Evolutionary conservation across 1,139 yeast species (phyloP).

Genomic region (Debaryomyces nepalensis): DNA sequence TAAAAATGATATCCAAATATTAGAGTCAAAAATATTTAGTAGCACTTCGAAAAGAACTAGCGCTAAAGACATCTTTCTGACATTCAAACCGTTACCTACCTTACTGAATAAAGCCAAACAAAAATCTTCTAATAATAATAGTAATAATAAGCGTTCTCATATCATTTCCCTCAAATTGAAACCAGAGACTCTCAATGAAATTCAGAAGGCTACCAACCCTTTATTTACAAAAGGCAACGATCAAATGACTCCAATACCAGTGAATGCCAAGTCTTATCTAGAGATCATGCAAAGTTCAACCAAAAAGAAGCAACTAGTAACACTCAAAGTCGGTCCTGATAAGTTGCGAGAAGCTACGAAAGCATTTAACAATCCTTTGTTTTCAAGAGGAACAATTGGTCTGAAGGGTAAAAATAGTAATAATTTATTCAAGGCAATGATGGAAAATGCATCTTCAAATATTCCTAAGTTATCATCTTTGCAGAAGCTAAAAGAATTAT

Average conservation of each 20-base stretch:
- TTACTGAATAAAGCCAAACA: neutral
- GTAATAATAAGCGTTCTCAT: constrained; percentile 7
- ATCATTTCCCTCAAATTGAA: constrained; percentile 34
- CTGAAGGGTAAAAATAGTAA: constrained; percentile 16
- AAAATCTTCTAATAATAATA: neutral
- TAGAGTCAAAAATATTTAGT: constrained; percentile 39
- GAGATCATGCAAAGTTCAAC: constrained; percentile 12
- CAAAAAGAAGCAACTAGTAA: constrained; percentile 4
- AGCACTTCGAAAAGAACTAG: constrained; percentile 27
- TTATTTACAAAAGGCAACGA: constrained; percentile 33
- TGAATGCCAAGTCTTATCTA: constrained; percentile 17
- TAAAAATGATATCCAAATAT: constrained; percentile 30
- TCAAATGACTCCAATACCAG: neutral
- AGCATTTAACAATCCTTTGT: constrained; percentile 14
- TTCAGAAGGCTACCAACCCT: constrained; percentile 36
- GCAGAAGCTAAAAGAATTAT: constrained; percentile 29
- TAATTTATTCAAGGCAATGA: constrained; percentile 25
- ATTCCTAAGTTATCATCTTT: constrained; percentile 26
- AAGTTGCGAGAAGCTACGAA: constrained; percentile 40
- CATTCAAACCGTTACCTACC: constrained; percentile 13
- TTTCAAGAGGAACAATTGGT: constrained; percentile 15
- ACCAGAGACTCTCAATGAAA: constrained; percentile 29
- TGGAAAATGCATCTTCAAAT: constrained; percentile 32
- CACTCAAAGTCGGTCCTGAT: constrained; percentile 34
- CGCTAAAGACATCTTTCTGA: constrained; percentile 26